Base-by-base conservation (phyloP, 257 asterid genomes). In the Apocynum venetum region DNA sequence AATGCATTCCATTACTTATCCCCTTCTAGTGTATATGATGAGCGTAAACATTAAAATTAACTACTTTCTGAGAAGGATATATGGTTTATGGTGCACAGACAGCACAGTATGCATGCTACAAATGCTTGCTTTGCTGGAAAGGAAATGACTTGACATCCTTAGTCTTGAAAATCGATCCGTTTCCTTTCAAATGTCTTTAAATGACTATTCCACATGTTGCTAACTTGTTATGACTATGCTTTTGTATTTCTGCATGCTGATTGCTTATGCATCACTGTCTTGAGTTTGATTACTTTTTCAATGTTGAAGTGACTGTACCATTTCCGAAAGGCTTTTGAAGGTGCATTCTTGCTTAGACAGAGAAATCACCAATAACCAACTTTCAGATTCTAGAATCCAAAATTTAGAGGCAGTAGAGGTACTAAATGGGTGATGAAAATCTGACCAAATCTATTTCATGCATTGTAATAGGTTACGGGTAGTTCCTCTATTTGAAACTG, bases 401-500 rank as follows among this genome's bases (percentile, higher is more conserved):
- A 49, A 52, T 14, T 80, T 31, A 36, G 46, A 8, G 71, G 36
- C 11, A 19, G 59, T 44, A 47, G 51, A 4, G 55, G 40, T 47
- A 51, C 61, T 46, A 71, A 66, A 17, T 73, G 49, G 2, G 19
- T 15, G 71, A 40, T 40, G 53, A 64, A 65, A 47, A 72, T 60
- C 81, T 81, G 60, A 81, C 78, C 55, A 67, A 63, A 19, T 63
- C 41, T 36, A 15, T 64, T 72, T 44, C 43, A 14, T 49, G 67
- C 71, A 40, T 80, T 78, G 81, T 31, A 64, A 82, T 78, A 95
- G 99, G 85, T 86, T 95, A 71, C 93, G 99, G 56, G 98, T 95
- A 61, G 98, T 91, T 82, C 99, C 99, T 77, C 89, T 95, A 69
- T 95, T 95, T 85, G 99, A 95, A 86, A 95, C 98, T 10, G 97